phyloP scores from a whole-genome alignment of 352 stramenopile genomes.

The Globisporangium polare region DNA sequence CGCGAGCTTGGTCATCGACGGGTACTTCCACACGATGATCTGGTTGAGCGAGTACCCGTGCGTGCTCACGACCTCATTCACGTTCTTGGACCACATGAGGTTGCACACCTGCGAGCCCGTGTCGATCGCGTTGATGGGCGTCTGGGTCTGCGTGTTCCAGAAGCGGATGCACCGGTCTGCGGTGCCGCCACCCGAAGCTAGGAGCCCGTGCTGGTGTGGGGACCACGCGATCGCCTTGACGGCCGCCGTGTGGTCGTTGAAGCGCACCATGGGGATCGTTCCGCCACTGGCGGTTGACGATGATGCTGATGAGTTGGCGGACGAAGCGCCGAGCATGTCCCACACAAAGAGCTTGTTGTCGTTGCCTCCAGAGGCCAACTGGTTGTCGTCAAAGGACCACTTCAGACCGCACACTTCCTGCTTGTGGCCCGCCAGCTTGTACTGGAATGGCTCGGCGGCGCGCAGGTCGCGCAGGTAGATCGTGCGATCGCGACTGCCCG shows the following conservation, averaged over 20 bases:
- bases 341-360: conserved; percentile 99
- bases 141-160: conserved; percentile 95
- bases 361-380: conserved; percentile 94
- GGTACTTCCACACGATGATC: conserved; percentile 98
- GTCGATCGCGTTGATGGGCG: conserved; percentile 90
- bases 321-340: conserved; percentile 66
- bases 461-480: conserved; percentile 94
- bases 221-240: conserved; percentile 98
- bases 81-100: conserved; percentile 96
- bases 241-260: conserved; percentile 94
- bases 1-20: conserved; percentile 94
- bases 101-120: conserved; percentile 97
- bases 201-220: conserved; percentile 94
- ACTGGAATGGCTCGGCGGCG: conserved; percentile 44
- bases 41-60: conserved; percentile 98
- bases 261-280: conserved; percentile 80
- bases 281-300: conserved; percentile 9
- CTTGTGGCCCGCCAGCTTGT: conserved; percentile 64
- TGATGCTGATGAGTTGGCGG: background rate
- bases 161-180: conserved; percentile 97
- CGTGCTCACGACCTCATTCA: conserved; percentile 98
- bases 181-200: conserved; percentile 95
- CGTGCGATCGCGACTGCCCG: conserved; percentile 91
- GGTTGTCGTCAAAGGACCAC: conserved; percentile 93
- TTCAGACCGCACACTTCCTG: conserved; percentile 95